Evolutionary conservation across 2,329 filamentous ascomycete species (phyloP).

Genomic region (Pseudogymnoascus sp.): DNA sequence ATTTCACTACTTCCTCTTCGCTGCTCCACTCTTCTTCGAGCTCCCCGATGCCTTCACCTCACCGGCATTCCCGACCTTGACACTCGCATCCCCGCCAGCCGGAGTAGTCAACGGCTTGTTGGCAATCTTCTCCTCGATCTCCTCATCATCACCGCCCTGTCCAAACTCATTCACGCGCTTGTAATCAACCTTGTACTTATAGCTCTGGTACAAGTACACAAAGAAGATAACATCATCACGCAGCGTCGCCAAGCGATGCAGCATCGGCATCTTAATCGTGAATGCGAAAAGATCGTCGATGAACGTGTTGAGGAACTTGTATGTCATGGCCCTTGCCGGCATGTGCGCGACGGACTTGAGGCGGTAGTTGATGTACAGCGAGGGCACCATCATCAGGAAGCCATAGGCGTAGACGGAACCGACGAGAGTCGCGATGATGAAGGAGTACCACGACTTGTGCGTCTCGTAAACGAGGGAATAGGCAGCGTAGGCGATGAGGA

Average conservation of each 20-base stretch:
- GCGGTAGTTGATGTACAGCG: conserved; percentile 97
- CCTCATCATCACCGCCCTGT: conserved; percentile 89
- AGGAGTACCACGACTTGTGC: conserved; percentile 98
- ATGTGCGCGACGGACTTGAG: conserved; percentile 94
- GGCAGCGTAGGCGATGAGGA: conserved; percentile 78
- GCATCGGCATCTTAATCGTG: conserved; percentile 96
- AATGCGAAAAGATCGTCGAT: conserved; percentile 98
- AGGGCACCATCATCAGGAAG: conserved; percentile 98
- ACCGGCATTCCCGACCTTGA: conserved; percentile 15
- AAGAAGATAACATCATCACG: conserved; percentile 98
- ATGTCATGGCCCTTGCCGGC: conserved; percentile 92
- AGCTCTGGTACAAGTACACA: conserved; percentile 90
- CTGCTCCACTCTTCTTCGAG: conserved; percentile 40
- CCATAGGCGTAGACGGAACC: conserved; percentile 96
- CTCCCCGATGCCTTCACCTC: conserved; percentile 39
- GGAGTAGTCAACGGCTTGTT: conserved; percentile 29
- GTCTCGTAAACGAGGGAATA: conserved; percentile 90
- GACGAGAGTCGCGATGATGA: conserved; percentile 88
- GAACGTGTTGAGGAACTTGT: conserved; percentile 98
- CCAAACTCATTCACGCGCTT: conserved; percentile 94
- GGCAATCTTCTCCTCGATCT: conserved; percentile 44
- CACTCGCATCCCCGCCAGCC: conserved; percentile 17
- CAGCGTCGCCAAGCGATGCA: conserved; percentile 86
- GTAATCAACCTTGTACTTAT: conserved; percentile 87
- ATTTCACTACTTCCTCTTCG: conserved; percentile 38